Evolutionary conservation across 768 basidiomycete genomes (phyloP), one percentile per base, ranked within the genome.

Genomic region (Terana coerulea): DNA sequence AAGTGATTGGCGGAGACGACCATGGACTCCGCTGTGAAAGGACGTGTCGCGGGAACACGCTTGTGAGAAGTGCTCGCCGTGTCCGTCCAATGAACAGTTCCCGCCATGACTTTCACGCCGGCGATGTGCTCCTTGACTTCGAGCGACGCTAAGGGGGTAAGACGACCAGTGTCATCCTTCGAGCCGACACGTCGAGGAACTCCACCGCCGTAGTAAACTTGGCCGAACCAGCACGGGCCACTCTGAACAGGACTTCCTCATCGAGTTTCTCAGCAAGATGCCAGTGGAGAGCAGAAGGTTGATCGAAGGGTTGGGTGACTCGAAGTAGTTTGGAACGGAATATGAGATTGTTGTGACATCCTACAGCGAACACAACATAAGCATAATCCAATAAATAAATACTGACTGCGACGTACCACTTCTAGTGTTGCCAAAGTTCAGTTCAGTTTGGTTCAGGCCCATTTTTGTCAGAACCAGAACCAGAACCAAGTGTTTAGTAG

Each of bases 271-370:
- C 39, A 14, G 54, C 62, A 9, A 41, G 21, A 58, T 52, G 17
- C 40, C 46, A 14, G 57, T 49, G 15, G 44, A 28, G 22, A 51
- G 30, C 15, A 55, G 22, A 10, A 34, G 34, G 35, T 55, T 55
- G 49, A 53, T 48, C 41, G 64, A 55, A n/a, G 59, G 59, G 52
- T 60, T 57, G 12, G 62, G 64, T 9, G 51, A 52, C 29, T 51
- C 56, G 56, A 51, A 53, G 52, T 66, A 66, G n/a, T 58, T 60
- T 8, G 64, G 64, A 14, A 66, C 63, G 17, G 53, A 66, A 45
- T 66, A 66, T 1, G 64, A 66, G 47, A 64, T 60, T 4, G 64
- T 57, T 5, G 58, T 63, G 25, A 63, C 47, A 50, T 64, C 64
- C 64, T 66, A 25, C 1, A 15, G n/a, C n/a, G n/a, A n/a, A n/a